phyloP scores from a whole-genome alignment of 192 early-diverging fungal species.

The Mortierella hygrophila region DNA sequence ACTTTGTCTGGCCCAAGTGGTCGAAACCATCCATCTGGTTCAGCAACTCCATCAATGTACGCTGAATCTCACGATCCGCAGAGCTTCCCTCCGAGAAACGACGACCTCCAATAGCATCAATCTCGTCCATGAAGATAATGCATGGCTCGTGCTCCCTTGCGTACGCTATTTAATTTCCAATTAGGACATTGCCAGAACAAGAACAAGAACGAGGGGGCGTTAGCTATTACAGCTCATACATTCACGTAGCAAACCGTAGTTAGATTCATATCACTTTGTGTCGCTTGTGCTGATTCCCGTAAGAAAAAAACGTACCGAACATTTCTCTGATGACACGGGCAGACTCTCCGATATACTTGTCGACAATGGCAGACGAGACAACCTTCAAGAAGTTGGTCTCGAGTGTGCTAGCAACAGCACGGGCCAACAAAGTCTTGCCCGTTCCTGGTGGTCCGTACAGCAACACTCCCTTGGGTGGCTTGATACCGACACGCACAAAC shows the following conservation, averaged over 20 bases:
- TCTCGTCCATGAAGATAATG: conserved; percentile 99
- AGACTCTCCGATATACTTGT: conserved; percentile 99
- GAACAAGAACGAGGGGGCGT: too few species aligned
- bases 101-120: conserved; percentile 99
- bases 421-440: conserved; percentile 96
- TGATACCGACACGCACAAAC: conserved; percentile 97
- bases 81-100: conserved; percentile 99
- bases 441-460: conserved; percentile 98
- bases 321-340: conserved; percentile 97
- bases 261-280: background rate
- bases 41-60: conserved; percentile 98
- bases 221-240: background rate
- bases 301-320: conserved; percentile 79
- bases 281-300: background rate
- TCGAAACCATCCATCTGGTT: conserved; percentile 99
- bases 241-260: background rate
- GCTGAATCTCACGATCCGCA: conserved; percentile 99
- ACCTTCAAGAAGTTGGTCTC: conserved; percentile 99
- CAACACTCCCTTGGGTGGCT: conserved; percentile 98
- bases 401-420: conserved; percentile 96
- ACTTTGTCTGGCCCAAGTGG: conserved; percentile 95
- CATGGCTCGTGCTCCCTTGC: conserved; percentile 99
- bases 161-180: conserved; percentile 68
- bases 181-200: background rate
- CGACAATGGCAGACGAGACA: conserved; percentile 98